Evolutionary conservation across 306 rosid species (phyloP).

Genomic region (Rubus idaeus): DNA sequence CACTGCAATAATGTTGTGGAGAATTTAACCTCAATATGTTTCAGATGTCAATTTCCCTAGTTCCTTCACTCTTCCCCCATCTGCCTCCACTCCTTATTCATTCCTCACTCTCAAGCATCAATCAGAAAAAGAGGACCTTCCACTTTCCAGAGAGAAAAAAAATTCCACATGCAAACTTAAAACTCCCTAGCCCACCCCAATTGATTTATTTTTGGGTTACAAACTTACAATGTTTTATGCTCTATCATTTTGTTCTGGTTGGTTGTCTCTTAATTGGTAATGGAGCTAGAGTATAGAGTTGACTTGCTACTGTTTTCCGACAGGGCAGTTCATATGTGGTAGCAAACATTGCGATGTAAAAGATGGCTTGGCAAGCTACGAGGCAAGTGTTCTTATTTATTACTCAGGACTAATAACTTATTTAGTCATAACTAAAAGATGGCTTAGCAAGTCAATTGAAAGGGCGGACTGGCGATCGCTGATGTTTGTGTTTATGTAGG

Average conservation of each 20-base stretch:
- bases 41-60: neutral
- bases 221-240: neutral
- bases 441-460: too few relatives aligned
- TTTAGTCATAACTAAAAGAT: neutral
- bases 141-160: neutral
- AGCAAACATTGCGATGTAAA: constrained; percentile 78
- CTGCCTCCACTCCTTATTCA: neutral
- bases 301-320: constrained; percentile 33
- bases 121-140: neutral
- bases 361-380: constrained; percentile 80
- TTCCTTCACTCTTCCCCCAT: neutral
- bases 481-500: neutral
- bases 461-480: neutral
- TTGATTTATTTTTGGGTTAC: neutral
- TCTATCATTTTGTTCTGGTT: neutral
- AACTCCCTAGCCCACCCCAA: neutral
- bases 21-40: neutral
- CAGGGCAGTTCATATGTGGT: constrained; percentile 92
- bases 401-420: neutral
- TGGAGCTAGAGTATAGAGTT: constrained; percentile 27
- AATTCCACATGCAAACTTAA: neutral
- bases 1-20: neutral
- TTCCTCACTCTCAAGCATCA: neutral
- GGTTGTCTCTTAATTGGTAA: neutral
- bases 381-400: constrained; percentile 43